Evolutionary conservation across 2,329 filamentous ascomycete species (phyloP).

Genomic region (Trichoderma polysporum): DNA sequence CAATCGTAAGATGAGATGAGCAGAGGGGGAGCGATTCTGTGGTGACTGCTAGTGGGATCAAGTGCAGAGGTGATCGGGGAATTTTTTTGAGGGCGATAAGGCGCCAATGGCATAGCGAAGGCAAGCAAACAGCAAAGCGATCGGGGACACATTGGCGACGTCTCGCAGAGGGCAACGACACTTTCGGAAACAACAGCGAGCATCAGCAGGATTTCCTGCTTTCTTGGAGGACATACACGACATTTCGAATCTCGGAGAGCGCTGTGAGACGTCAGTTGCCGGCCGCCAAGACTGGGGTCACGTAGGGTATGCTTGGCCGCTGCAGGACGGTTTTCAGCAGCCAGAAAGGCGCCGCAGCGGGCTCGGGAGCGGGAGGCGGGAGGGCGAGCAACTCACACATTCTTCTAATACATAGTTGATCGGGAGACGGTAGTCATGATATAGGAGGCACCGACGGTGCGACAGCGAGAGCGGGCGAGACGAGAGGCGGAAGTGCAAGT

Average conservation of each 20-base stretch:
- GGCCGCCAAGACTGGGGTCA: slow-evolving; percentile 26
- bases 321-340: slow-evolving; percentile 14
- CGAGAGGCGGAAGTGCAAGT: not conserved
- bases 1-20: not conserved
- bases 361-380: slow-evolving; percentile 11
- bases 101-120: not conserved
- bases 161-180: not conserved
- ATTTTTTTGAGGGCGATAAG: not conserved
- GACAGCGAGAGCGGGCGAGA: slow-evolving; percentile 23
- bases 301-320: slow-evolving; percentile 21
- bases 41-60: not conserved
- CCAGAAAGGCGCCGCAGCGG: slow-evolving; percentile 8
- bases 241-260: slow-evolving; percentile 52
- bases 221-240: slow-evolving; percentile 39
- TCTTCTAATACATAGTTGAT: slow-evolving; percentile 39
- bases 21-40: not conserved
- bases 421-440: slow-evolving; percentile 36
- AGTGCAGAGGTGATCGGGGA: not conserved
- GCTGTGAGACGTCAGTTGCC: slow-evolving; percentile 42
- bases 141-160: not conserved
- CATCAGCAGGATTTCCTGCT: not conserved
- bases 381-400: slow-evolving; percentile 40
- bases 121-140: not conserved
- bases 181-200: not conserved
- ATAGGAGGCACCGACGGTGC: slow-evolving; percentile 34